Evolutionary conservation across 2,329 filamentous ascomycete genomes (phyloP), one percentile per base, ranked within the genome.

Genomic region (Monosporascus sp.): DNA sequence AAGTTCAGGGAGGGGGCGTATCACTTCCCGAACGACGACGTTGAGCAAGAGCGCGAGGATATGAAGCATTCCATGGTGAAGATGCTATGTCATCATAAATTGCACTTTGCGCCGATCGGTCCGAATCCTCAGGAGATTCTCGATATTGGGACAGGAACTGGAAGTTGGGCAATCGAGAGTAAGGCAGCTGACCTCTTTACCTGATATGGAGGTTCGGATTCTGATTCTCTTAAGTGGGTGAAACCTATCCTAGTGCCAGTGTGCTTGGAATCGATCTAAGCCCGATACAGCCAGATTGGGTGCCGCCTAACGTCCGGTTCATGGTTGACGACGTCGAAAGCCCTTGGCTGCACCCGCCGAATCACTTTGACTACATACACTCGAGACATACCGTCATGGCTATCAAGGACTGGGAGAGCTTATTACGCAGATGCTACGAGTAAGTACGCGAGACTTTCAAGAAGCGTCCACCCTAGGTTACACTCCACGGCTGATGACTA

Each of bases 311-410:
- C 37, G 71, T 73, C 26, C 62, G 62, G 37, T 74, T 74, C 40
- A 52, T 71, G n/a, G 69, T 84, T 11, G 81, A 85, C 54, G 81
- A 85, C 56, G 73, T 79, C 26, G 81, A 85, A 64, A 74, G 74
- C 52, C 72, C 74, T 5, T 85, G 81, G 81, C 64, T 82, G 17
- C 75, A 81, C 55, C 76, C 77, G 5, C 62, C 65, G 4, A 75
- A 81, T 55, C 73, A 78, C 50, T 85, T 84, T 52, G 81, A 86
- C 63, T 84, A 82, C 54, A 76, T 86, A 37, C 82, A 85, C 62
- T 76, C 78, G n/a, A 74, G 83, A 3, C 76, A 81, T 52, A 78
- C 79, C 1, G 77, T 79, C 16, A 75, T 78, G 71, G 79, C 76
- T 2, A 78, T 85, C 54, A 77, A 74, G 48, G 73, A 84, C 60